phyloP scores from a whole-genome alignment of 371 early-diverging fungal genomes.

The Conidiobolus incongruus region DNA sequence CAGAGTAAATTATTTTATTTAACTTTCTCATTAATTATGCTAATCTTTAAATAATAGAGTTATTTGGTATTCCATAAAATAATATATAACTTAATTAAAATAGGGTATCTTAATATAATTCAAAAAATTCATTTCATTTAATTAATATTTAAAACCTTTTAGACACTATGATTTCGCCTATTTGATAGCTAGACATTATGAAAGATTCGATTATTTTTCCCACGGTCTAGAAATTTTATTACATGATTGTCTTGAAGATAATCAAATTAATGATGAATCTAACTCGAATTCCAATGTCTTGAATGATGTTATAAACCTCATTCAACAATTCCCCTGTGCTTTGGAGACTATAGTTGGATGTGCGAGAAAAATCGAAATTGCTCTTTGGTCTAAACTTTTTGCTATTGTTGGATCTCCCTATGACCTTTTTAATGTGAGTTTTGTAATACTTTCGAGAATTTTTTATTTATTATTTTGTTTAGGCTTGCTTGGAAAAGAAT shows the following conservation, averaged over 20 bases:
- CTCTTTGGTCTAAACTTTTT: conserved; percentile 75
- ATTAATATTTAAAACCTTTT: neutral
- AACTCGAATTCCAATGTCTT: conserved; percentile 16
- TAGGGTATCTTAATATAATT: neutral
- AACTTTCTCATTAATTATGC: too few relatives aligned
- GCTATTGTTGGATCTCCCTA: conserved; percentile 52
- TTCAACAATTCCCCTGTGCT: conserved; percentile 46
- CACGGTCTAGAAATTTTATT: conserved; percentile 68
- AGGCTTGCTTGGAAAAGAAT: conserved; percentile 44
- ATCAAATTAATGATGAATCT: conserved; percentile 21
- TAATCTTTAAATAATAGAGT: neutral
- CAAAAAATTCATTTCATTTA: neutral
- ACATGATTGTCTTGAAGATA: conserved; percentile 61
- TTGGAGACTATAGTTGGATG: conserved; percentile 71
- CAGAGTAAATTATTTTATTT: too few relatives aligned
- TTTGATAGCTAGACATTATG: conserved; percentile 35
- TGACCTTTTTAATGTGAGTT: conserved; percentile 44
- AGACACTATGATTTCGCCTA: conserved; percentile 25
- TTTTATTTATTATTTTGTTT: neutral
- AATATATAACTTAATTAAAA: neutral
- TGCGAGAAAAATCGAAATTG: conserved; percentile 73
- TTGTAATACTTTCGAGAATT: neutral
- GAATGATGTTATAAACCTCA: conserved; percentile 33
- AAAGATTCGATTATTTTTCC: conserved; percentile 47
- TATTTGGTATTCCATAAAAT: neutral